phyloP scores from a whole-genome alignment of 371 early-diverging fungal species.

The Mortierella sp. region DNA sequence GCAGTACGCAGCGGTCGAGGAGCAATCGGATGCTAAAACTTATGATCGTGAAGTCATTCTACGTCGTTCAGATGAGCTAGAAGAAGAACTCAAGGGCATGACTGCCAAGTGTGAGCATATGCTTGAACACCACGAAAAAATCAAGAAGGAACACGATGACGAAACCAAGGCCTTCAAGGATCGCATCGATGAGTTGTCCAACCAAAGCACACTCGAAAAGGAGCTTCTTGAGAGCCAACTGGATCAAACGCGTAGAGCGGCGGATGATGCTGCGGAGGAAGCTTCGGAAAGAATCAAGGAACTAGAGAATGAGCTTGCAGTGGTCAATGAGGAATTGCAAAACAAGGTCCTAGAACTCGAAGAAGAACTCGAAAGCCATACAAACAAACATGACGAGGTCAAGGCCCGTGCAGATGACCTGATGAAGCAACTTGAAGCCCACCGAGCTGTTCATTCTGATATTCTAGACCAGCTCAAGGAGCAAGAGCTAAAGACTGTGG shows the following conservation, averaged over 20 bases:
- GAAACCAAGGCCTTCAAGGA: constrained; percentile 41
- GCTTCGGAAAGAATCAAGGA: constrained; percentile 28
- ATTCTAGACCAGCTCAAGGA: constrained; percentile 39
- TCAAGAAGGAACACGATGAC: constrained; percentile 19
- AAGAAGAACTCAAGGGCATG: constrained; percentile 37
- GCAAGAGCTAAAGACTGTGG: constrained; percentile 33
- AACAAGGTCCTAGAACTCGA: constrained; percentile 47
- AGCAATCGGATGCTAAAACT: constrained; percentile 12
- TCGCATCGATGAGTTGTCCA: constrained; percentile 35
- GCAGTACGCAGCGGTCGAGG: constrained; percentile 42
- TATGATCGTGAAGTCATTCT: constrained; percentile 9
- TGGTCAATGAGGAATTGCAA: constrained; percentile 46
- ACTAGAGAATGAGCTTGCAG: constrained; percentile 35
- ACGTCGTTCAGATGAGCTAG: constrained; percentile 26
- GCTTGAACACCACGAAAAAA: constrained; percentile 29
- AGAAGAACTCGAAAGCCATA: constrained; percentile 34
- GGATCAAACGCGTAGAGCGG: constrained; percentile 21
- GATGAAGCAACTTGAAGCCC: constrained; percentile 43
- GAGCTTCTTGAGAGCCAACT: constrained; percentile 39
- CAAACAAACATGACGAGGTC: constrained; percentile 19
- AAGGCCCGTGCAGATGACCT: constrained; percentile 35
- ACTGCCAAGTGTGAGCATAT: constrained; percentile 36
- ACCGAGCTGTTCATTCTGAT: constrained; percentile 41
- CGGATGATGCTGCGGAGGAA: constrained; percentile 15
- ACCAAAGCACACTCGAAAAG: constrained; percentile 27